A percentile compares a stretch with the other conserved stretches of the same genome.
These are phyloP conservation scores for Diaporthe capsici DNA, from an alignment of 2,329 filamentous ascomycete species.

Conservation along the genomic window DNA sequence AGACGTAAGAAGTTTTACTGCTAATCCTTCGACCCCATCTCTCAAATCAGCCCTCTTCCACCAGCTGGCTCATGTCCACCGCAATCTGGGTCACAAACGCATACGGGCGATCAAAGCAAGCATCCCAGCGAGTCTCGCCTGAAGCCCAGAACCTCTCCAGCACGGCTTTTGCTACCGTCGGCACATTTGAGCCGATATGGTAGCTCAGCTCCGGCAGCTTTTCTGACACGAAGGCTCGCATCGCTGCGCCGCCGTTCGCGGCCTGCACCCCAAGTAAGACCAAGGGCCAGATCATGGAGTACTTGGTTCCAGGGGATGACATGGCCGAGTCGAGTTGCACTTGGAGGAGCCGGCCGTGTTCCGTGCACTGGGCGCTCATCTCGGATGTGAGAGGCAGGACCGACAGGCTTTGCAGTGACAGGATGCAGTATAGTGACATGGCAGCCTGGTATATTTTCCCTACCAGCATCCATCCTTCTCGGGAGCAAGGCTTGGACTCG, in stretches of 20 bases:
- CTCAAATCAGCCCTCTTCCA: background rate
- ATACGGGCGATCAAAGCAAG: slow-evolving; percentile 55
- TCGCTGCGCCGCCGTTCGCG: slow-evolving; percentile 38
- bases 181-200: slow-evolving; percentile 48
- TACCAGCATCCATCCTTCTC: slow-evolving; percentile 49
- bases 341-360: slow-evolving; percentile 42
- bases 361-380: slow-evolving; percentile 38
- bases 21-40: background rate
- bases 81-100: slow-evolving; percentile 45
- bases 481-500: slow-evolving; percentile 45
- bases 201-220: slow-evolving; percentile 48
- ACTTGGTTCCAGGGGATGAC: slow-evolving; percentile 42
- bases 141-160: slow-evolving; percentile 54
- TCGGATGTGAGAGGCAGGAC: slow-evolving; percentile 45
- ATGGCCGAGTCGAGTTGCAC: slow-evolving; percentile 44
- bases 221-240: slow-evolving; percentile 49
- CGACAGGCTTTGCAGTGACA: slow-evolving; percentile 52
- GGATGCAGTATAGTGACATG: slow-evolving; percentile 53
- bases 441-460: slow-evolving; percentile 51
- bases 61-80: slow-evolving; percentile 35
- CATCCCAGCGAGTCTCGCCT: slow-evolving; percentile 52
- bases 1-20: background rate
- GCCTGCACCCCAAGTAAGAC: slow-evolving; percentile 54
- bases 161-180: slow-evolving; percentile 49
- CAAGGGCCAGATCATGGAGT: slow-evolving; percentile 53